A percentile compares a stretch with the other conserved stretches of the same genome.
These are phyloP conservation scores for Eucalyptus polybractea DNA, from an alignment of 345 rosid genomes.

Conservation along the genomic window DNA sequence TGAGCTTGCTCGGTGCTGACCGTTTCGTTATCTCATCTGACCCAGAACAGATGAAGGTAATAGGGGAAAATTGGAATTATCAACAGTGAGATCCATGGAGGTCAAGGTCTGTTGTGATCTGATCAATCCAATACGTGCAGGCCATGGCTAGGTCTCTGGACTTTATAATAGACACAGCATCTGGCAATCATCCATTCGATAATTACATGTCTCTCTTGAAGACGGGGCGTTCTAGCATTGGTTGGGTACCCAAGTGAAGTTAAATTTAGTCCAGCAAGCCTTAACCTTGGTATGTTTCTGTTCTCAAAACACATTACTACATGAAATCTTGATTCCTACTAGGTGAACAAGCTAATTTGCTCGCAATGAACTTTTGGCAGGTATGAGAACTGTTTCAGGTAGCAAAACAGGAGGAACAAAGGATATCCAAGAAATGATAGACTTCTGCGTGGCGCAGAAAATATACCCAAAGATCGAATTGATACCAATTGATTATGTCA, in stretches of 20 bases:
- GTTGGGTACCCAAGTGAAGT: conserved; percentile 80
- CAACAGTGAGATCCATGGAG: not conserved
- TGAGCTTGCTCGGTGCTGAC: conserved; percentile 56
- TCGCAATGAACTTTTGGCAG: conserved; percentile 4
- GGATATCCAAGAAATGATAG: conserved; percentile 66
- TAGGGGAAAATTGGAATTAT: not conserved
- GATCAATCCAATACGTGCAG: conserved; percentile 9
- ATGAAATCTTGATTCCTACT: not conserved
- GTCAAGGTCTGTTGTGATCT: not conserved
- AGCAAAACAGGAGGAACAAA: conserved; percentile 67
- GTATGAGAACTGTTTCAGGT: conserved; percentile 52
- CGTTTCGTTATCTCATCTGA: conserved; percentile 68
- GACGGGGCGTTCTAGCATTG: conserved; percentile 44
- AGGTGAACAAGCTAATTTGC: not conserved
- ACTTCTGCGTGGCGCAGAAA: conserved; percentile 61
- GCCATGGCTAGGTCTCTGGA: conserved; percentile 49
- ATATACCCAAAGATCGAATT: conserved; percentile 65
- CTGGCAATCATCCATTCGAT: conserved; percentile 81
- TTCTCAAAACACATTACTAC: not conserved
- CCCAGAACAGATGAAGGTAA: conserved; percentile 63
- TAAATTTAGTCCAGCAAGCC: conserved; percentile 65
- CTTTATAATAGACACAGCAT: conserved; percentile 73
- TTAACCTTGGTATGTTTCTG: conserved; percentile 26
- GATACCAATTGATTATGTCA: conserved; percentile 52
- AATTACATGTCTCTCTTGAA: conserved; percentile 70